Conservation (phyloP, 106 monocot genomes). For the Cymbidium sinense region DNA sequence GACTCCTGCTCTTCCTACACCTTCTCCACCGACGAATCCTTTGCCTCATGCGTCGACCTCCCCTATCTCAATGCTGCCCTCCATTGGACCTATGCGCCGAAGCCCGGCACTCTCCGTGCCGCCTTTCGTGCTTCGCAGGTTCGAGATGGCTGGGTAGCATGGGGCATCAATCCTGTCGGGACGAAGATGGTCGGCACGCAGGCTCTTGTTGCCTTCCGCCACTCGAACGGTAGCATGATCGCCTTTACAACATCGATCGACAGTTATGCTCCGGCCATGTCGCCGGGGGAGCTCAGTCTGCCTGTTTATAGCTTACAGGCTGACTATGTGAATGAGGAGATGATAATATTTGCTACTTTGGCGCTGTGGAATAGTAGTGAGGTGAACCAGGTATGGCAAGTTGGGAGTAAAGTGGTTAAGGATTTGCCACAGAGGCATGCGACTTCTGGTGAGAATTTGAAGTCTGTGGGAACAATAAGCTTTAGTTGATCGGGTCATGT, state of each 20-base stretch:
- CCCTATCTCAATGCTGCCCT: conserved; percentile 12
- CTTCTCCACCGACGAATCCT: conserved; percentile 12
- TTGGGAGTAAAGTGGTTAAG: conserved; percentile 20
- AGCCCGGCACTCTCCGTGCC: conserved; percentile 17
- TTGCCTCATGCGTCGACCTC: conserved; percentile 18
- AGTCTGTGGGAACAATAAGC: conserved; percentile 30
- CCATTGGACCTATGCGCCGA: conserved; percentile 14
- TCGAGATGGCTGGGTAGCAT: not conserved
- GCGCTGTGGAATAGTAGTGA: conserved; percentile 10
- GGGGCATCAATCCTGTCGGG: not conserved
- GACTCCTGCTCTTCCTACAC: not conserved
- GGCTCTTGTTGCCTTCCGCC: conserved; percentile 7
- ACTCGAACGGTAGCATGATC: conserved; percentile 46
- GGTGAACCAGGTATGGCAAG: conserved; percentile 48
- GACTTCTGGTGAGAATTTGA: conserved; percentile 32
- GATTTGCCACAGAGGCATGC: conserved; percentile 33
- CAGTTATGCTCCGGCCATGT: conserved; percentile 38
- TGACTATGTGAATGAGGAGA: conserved; percentile 29
- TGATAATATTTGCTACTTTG: conserved; percentile 50
- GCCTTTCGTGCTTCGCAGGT: conserved; percentile 34
- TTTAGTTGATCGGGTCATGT: conserved; percentile 18
- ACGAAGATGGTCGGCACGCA: not conserved
- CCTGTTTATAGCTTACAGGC: conserved; percentile 33
- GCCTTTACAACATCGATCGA: conserved; percentile 36
- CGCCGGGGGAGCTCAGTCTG: conserved; percentile 19